A percentile compares a stretch with the other conserved stretches of the same genome.
These are phyloP conservation scores for Cyberlindnera nakhonratchasimensis DNA, from an alignment of 805 yeast genomes.

Conservation along the genomic window DNA sequence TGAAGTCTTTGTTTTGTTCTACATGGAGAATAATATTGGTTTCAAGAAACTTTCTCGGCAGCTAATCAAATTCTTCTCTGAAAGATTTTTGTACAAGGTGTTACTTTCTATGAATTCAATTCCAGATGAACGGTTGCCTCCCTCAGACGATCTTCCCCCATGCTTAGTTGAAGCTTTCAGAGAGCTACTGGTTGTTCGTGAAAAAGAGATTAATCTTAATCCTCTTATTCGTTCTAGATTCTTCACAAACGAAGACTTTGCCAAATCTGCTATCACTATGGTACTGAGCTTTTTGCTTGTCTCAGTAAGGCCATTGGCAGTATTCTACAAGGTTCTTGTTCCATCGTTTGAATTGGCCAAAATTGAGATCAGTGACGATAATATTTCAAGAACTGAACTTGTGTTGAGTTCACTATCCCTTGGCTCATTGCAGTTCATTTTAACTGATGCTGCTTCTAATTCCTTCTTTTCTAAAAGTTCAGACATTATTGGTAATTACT, in stretches of 20 bases:
- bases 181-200: constrained; percentile 3
- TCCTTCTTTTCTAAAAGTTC: constrained; percentile 1
- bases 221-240: constrained; percentile 6
- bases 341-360: constrained; percentile 15
- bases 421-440: constrained; percentile 9
- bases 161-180: constrained; percentile 1
- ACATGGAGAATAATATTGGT: constrained; percentile 5
- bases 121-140: constrained; percentile 2
- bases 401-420: constrained; percentile 14
- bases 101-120: not conserved
- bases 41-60: constrained; percentile 6
- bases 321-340: constrained; percentile 21
- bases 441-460: not conserved
- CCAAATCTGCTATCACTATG: constrained; percentile 7
- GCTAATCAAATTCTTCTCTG: constrained; percentile 9
- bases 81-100: constrained; percentile 6
- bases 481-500: not conserved
- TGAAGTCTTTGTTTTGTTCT: constrained; percentile 8
- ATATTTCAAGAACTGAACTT: constrained; percentile 8
- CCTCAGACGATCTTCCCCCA: not conserved
- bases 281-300: constrained; percentile 14
- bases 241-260: constrained; percentile 7
- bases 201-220: not conserved
- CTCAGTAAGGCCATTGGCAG: constrained; percentile 21
- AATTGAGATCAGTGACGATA: constrained; percentile 1